These are phyloP conservation scores for Pseudocercospora fijiensis DNA, from an alignment of 2,329 filamentous ascomycete species.

Conservation along the genomic window DNA sequence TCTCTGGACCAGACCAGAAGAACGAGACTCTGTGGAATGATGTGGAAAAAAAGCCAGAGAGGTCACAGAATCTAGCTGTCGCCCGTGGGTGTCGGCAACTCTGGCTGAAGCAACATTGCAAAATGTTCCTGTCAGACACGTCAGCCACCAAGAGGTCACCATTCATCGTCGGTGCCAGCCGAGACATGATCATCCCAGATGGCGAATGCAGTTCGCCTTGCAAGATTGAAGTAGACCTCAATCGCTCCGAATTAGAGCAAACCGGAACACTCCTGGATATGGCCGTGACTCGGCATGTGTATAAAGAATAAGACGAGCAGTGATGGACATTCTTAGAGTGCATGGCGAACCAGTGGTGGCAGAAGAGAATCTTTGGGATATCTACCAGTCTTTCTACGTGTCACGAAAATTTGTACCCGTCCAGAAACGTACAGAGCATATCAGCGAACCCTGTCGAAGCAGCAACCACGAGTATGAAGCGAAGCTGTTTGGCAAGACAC, in stretches of 20 bases:
- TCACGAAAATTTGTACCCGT: background rate
- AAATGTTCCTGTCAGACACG: background rate
- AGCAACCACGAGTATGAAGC: background rate
- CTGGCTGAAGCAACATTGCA: background rate
- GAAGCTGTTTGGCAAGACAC: constrained; percentile 3
- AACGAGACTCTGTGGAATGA: background rate
- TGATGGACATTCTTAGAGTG: constrained; percentile 4
- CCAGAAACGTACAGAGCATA: constrained; percentile 5
- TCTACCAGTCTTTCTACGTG: constrained; percentile 12
- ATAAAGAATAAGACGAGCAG: background rate
- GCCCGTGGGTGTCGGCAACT: background rate
- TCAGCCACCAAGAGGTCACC: constrained; percentile 2
- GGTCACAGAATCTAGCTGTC: background rate
- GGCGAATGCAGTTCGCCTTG: background rate
- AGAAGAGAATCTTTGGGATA: constrained; percentile 8
- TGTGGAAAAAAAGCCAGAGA: background rate
- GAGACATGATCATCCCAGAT: background rate
- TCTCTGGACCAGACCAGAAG: background rate
- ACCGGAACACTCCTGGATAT: background rate
- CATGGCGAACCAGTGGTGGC: constrained; percentile 5
- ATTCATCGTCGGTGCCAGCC: background rate
- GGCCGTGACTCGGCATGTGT: background rate
- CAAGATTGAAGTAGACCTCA: background rate
- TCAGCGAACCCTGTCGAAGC: constrained; percentile 2
- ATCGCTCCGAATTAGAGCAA: background rate